Conservation (phyloP, 2,329 filamentous ascomycete genomes). For the Phaeosphaeriaceae sp. region DNA sequence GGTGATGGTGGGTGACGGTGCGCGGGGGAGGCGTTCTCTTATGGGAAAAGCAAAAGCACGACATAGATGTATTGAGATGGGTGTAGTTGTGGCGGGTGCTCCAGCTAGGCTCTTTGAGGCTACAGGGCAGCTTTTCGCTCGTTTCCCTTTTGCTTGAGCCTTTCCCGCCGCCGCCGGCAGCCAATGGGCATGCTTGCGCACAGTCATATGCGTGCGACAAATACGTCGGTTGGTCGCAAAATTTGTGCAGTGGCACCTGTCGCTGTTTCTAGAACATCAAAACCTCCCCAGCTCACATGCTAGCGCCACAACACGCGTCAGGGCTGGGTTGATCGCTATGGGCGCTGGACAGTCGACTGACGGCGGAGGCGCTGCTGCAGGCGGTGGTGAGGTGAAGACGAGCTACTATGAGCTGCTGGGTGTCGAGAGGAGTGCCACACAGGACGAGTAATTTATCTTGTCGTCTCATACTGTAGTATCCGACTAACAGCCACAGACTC, state of each 20-base stretch:
- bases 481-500: slow-evolving; percentile 64
- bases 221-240: slow-evolving; percentile 1
- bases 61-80: slow-evolving; percentile 13
- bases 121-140: neutral
- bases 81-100: slow-evolving; percentile 10
- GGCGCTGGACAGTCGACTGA: slow-evolving; percentile 57
- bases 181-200: slow-evolving; percentile 22
- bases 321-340: slow-evolving; percentile 42
- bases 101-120: slow-evolving; percentile 16
- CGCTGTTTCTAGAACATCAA: slow-evolving; percentile 16
- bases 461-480: neutral
- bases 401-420: slow-evolving; percentile 88
- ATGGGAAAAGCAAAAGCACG: slow-evolving; percentile 18
- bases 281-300: slow-evolving; percentile 11
- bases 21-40: slow-evolving; percentile 6
- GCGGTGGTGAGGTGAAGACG: slow-evolving; percentile 62
- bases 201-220: slow-evolving; percentile 15
- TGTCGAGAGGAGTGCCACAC: slow-evolving; percentile 74
- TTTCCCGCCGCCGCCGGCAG: neutral
- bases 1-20: neutral
- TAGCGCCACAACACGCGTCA: slow-evolving; percentile 12
- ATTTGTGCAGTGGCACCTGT: slow-evolving; percentile 1
- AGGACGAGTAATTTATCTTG: slow-evolving; percentile 75
- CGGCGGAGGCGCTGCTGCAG: slow-evolving; percentile 27
- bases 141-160: neutral